Evolutionary conservation across 129 eudicot genomes (phyloP).

Genomic region (Chrysanthemum lavandulifolium): DNA sequence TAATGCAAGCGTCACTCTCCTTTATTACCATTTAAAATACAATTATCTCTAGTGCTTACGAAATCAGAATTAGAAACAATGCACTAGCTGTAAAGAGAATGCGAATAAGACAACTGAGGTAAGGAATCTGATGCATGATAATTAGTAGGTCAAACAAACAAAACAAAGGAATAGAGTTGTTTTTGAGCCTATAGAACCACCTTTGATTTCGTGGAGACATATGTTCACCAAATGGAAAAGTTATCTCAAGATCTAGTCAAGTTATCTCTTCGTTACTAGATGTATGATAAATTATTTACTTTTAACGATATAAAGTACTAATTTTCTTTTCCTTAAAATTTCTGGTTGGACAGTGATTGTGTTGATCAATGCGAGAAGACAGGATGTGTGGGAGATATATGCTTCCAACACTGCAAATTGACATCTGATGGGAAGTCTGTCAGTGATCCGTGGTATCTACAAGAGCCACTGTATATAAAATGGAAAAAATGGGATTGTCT

Average conservation of each 20-base stretch:
- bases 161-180: background rate
- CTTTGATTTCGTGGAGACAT: background rate
- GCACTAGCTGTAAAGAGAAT: background rate
- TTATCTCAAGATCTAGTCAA: no score
- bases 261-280: background rate
- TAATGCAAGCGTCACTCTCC: background rate
- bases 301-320: conserved; percentile 14
- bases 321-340: conserved; percentile 25
- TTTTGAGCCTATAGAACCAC: conserved; percentile 6
- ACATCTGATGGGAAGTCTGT: conserved; percentile 65
- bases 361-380: conserved; percentile 89
- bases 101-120: background rate
- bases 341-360: conserved; percentile 56
- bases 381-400: conserved; percentile 76
- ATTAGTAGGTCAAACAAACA: conserved; percentile 1
- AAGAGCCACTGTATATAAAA: conserved; percentile 88
- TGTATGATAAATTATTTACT: conserved; percentile 17
- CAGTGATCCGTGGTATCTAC: conserved; percentile 88
- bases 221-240: no score
- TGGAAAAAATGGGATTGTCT: conserved; percentile 99
- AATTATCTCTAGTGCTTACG: background rate
- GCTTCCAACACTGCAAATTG: conserved; percentile 89
- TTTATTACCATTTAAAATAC: background rate
- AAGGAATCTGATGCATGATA: background rate
- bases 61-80: background rate